Conservation (phyloP, 805 yeast species). For the Metschnikowia kofuensis region DNA sequence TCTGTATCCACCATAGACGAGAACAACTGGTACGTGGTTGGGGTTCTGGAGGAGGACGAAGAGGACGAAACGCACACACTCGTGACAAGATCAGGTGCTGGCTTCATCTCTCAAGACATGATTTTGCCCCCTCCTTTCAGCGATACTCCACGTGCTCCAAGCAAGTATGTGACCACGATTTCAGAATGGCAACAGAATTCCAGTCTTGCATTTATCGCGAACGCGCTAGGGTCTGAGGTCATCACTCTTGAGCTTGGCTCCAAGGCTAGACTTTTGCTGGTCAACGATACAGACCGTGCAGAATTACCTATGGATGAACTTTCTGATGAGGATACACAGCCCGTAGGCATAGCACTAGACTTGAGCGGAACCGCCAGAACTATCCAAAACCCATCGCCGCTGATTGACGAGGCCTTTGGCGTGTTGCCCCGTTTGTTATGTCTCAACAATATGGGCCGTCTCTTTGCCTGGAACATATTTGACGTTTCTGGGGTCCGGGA, state of each 20-base stretch:
- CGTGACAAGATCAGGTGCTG: constrained; percentile 1
- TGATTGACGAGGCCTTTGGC: constrained; percentile 55
- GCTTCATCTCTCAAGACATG: constrained; percentile 32
- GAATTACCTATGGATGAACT: constrained; percentile 67
- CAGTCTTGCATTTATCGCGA: constrained; percentile 45
- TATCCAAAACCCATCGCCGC: constrained; percentile 53
- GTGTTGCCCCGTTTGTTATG: constrained; percentile 62
- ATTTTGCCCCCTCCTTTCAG: constrained; percentile 52
- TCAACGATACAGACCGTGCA: constrained; percentile 72
- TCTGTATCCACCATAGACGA: constrained; percentile 20
- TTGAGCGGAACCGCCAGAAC: constrained; percentile 37
- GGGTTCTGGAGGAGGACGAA: constrained; percentile 9
- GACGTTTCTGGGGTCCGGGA: constrained; percentile 50
- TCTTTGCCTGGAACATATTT: constrained; percentile 65
- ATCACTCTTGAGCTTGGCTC: constrained; percentile 30
- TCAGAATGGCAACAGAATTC: constrained; percentile 36
- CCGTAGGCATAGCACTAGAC: constrained; percentile 70
- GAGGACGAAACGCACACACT: constrained; percentile 12
- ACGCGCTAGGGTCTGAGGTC: constrained; percentile 66
- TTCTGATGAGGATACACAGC: constrained; percentile 63
- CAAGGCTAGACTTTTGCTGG: constrained; percentile 33
- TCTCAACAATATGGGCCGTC: constrained; percentile 59
- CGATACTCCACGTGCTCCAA: constrained; percentile 43
- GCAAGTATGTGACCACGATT: constrained; percentile 43
- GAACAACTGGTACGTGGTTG: constrained; percentile 17